Evolutionary conservation across 192 early-diverging fungal genomes (phyloP).

Genomic region (Backusella luteola): DNA sequence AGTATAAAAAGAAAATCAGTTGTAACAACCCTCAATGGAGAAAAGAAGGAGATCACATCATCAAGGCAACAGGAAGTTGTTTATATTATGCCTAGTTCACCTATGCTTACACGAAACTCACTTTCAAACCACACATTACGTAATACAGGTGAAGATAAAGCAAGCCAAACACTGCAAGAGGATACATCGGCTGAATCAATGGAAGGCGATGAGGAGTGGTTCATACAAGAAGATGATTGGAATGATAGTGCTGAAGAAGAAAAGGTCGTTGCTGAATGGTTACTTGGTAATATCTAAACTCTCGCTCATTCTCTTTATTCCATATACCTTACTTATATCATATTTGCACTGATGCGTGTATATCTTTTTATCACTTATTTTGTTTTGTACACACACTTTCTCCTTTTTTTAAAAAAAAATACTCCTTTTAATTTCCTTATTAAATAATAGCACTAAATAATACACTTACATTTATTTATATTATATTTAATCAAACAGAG

Average conservation of each 20-base stretch:
- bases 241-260: slow-evolving; percentile 7
- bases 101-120: neutral
- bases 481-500: neutral
- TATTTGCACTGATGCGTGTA: neutral
- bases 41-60: neutral
- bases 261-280: slow-evolving; percentile 10
- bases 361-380: neutral
- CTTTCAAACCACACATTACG: neutral
- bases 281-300: slow-evolving; percentile 11
- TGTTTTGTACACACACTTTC: neutral
- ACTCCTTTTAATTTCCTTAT: neutral
- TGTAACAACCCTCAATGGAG: neutral
- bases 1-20: neutral
- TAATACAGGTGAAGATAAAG: neutral
- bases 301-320: neutral
- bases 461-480: neutral
- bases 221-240: slow-evolving; percentile 16
- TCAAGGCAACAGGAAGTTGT: neutral
- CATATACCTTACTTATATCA: neutral
- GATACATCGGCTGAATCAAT: neutral
- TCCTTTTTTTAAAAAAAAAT: neutral
- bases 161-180: neutral
- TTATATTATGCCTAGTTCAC: neutral
- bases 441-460: neutral
- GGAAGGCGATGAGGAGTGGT: slow-evolving; percentile 11